A percentile compares a stretch with the other conserved stretches of the same genome.
These are phyloP conservation scores for Bruguiera parviflora DNA, from an alignment of 345 rosid genomes.

Conservation along the genomic window DNA sequence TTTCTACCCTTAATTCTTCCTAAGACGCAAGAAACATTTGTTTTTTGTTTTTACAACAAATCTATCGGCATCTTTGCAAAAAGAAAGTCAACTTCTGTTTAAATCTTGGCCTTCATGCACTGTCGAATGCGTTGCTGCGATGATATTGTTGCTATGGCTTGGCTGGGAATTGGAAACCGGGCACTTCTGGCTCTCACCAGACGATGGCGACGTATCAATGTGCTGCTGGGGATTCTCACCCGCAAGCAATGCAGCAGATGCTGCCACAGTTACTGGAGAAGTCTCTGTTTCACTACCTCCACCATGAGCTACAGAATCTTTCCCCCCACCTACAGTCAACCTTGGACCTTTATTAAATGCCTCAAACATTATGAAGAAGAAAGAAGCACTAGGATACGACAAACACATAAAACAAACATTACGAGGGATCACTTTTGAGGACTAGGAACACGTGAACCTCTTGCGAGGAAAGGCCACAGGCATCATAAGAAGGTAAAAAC, in stretches of 20 bases:
- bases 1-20: too few species aligned
- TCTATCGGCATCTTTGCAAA: neutral
- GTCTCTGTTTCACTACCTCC: conserved; percentile 52
- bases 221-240: conserved; percentile 29
- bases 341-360: neutral
- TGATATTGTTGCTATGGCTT: conserved; percentile 31
- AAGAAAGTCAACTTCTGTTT: conserved; percentile 14
- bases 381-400: conserved; percentile 1
- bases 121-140: conserved; percentile 29
- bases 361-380: conserved; percentile 7
- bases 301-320: conserved; percentile 35
- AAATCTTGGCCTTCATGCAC: conserved; percentile 24
- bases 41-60: neutral
- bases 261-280: conserved; percentile 20
- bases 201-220: conserved; percentile 22
- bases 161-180: conserved; percentile 25
- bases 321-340: conserved; percentile 29
- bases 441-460: neutral
- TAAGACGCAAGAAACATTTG: too few species aligned
- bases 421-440: neutral
- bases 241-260: conserved; percentile 21
- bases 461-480: neutral
- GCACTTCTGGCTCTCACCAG: conserved; percentile 32
- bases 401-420: neutral
- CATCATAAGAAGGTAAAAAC: conserved; percentile 3